A percentile compares a stretch with the other conserved stretches of the same genome.
These are phyloP conservation scores for Boletus smithii DNA, from an alignment of 1,284 basidiomycete genomes.

Conservation along the genomic window DNA sequence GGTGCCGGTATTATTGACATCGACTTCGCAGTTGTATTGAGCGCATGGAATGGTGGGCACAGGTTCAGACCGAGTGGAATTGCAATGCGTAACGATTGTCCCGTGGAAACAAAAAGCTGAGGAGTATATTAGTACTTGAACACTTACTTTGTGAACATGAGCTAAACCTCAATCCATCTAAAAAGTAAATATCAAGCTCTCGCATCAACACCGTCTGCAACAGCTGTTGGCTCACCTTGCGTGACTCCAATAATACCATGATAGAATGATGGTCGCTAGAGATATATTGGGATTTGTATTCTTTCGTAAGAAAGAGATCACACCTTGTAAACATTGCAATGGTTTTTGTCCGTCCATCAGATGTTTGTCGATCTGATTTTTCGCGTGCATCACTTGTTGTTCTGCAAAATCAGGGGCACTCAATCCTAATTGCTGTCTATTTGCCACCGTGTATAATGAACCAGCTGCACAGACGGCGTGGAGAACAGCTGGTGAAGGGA, in stretches of 20 bases:
- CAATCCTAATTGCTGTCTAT: conserved; percentile 29
- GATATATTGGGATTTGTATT: conserved; percentile 1
- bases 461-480: conserved; percentile 77
- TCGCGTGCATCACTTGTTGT: conserved; percentile 58
- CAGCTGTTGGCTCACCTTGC: conserved; percentile 46
- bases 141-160: neutral
- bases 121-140: conserved; percentile 6
- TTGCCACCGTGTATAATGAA: conserved; percentile 61
- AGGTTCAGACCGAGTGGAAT: conserved; percentile 67
- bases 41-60: conserved; percentile 64
- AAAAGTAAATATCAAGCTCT: conserved; percentile 1
- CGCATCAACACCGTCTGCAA: neutral
- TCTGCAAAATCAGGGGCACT: conserved; percentile 48
- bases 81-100: conserved; percentile 54
- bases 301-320: neutral
- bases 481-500: conserved; percentile 62
- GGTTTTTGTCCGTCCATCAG: conserved; percentile 52
- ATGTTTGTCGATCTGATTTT: conserved; percentile 47
- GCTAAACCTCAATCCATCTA: conserved; percentile 69
- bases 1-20: conserved; percentile 58
- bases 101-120: conserved; percentile 59
- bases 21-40: conserved; percentile 50
- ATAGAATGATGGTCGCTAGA: conserved; percentile 57
- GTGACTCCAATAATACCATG: conserved; percentile 72
- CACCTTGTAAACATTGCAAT: conserved; percentile 64